phyloP scores from a whole-genome alignment of 129 eudicot species.

The Smallanthus sonchifolius region DNA sequence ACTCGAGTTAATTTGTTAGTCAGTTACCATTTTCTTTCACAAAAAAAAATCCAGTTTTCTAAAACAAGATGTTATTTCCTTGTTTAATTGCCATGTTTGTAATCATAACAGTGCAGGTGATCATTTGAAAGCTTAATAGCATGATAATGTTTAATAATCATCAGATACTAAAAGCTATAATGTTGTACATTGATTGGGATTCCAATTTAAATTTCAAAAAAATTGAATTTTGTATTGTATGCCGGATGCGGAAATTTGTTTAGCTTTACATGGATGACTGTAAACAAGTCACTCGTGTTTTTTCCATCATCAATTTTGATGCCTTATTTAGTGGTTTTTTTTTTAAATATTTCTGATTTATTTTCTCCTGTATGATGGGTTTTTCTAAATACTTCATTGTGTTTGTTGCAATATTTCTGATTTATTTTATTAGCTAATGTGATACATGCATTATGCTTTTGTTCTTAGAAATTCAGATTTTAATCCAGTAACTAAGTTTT shows the following conservation, averaged over 20 bases:
- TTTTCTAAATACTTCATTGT: background rate
- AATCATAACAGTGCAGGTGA: background rate
- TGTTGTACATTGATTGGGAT: background rate
- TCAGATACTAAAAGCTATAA: background rate
- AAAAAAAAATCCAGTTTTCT: background rate
- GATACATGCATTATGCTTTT: background rate
- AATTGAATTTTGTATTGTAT: background rate
- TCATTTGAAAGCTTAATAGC: background rate
- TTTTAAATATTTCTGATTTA: background rate
- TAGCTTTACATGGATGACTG: background rate
- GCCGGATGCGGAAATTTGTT: background rate
- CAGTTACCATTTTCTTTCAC: background rate
- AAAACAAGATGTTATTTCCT: background rate
- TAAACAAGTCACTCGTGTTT: background rate
- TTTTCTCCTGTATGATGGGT: background rate
- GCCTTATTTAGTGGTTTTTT: background rate
- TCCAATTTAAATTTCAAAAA: too few relatives aligned
- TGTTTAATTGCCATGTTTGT: background rate
- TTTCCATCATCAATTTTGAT: background rate
- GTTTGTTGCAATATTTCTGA: background rate
- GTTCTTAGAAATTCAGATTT: background rate
- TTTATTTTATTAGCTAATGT: background rate
- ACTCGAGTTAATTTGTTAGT: constrained; percentile 1
- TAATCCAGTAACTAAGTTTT: background rate
- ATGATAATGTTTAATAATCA: background rate